Evolutionary conservation across 2,329 filamentous ascomycete genomes (phyloP).

Genomic region (Fusarium foetens): DNA sequence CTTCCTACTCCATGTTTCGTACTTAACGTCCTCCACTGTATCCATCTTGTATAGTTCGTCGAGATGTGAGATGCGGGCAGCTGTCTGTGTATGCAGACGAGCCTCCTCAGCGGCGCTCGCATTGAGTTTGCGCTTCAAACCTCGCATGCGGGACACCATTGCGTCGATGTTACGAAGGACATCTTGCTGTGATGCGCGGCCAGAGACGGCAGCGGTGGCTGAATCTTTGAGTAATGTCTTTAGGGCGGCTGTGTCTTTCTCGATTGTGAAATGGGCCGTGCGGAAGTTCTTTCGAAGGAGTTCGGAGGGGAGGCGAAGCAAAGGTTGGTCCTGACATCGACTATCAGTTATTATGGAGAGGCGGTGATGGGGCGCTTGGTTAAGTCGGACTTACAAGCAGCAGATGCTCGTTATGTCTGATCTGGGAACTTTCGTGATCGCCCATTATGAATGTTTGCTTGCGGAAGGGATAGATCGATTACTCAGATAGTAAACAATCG

Average conservation of each 20-base stretch:
- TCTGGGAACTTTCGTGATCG: slow-evolving; percentile 70
- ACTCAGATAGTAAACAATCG: not conserved
- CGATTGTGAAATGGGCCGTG: slow-evolving; percentile 78
- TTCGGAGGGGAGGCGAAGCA: slow-evolving; percentile 92
- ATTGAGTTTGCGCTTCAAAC: slow-evolving; percentile 87
- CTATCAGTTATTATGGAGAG: slow-evolving; percentile 8
- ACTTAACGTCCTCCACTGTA: slow-evolving; percentile 88
- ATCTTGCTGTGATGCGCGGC: slow-evolving; percentile 70
- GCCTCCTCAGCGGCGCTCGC: slow-evolving; percentile 82
- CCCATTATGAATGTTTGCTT: slow-evolving; percentile 58
- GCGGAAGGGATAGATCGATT: not conserved
- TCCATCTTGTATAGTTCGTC: slow-evolving; percentile 82
- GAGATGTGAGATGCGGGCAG: slow-evolving; percentile 82
- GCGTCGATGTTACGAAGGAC: slow-evolving; percentile 83
- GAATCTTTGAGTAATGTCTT: slow-evolving; percentile 70
- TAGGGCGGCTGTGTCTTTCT: slow-evolving; percentile 73
- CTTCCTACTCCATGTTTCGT: slow-evolving; percentile 87
- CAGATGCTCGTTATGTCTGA: slow-evolving; percentile 80
- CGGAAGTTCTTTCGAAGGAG: slow-evolving; percentile 95
- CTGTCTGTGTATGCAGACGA: slow-evolving; percentile 77
- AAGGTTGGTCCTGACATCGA: slow-evolving; percentile 82
- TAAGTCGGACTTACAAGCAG: slow-evolving; percentile 66
- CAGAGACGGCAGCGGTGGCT: slow-evolving; percentile 73
- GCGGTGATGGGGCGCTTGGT: not conserved
- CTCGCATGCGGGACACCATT: slow-evolving; percentile 87